These are phyloP conservation scores for Schizothecium vesticola DNA, from an alignment of 495 filamentous ascomycete species.

Conservation along the genomic window DNA sequence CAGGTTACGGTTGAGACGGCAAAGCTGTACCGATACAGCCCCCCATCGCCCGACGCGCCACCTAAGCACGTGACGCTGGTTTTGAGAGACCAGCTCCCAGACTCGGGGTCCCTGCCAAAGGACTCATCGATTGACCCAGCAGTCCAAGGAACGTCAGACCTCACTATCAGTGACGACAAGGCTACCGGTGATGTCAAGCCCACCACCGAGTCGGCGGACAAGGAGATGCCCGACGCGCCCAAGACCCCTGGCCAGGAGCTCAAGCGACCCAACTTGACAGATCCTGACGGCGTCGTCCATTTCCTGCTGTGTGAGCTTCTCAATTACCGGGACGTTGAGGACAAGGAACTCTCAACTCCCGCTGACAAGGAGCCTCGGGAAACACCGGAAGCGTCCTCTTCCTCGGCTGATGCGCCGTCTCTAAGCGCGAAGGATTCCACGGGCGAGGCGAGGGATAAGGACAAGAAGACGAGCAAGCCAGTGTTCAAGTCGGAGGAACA, in stretches of 20 bases:
- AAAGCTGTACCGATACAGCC: slow-evolving; percentile 59
- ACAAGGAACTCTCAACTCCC: slow-evolving; percentile 54
- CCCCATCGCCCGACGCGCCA: slow-evolving; percentile 43
- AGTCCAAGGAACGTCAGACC: slow-evolving; percentile 52
- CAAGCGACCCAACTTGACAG: slow-evolving; percentile 82
- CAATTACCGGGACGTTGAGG: slow-evolving; percentile 86
- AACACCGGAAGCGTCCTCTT: slow-evolving; percentile 17
- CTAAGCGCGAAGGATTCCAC: slow-evolving; percentile 21
- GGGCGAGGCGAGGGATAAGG: slow-evolving; percentile 34
- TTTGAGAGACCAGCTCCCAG: slow-evolving; percentile 30
- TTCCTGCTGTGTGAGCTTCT: slow-evolving; percentile 92
- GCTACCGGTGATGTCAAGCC: slow-evolving; percentile 50
- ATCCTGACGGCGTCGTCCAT: slow-evolving; percentile 92
- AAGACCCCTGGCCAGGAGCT: slow-evolving; percentile 55
- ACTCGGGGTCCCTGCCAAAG: slow-evolving; percentile 28
- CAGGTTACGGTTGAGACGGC: slow-evolving; percentile 85
- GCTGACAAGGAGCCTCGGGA: slow-evolving; percentile 48
- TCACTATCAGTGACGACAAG: slow-evolving; percentile 49
- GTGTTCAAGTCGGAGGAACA: slow-evolving; percentile 89
- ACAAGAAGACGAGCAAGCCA: slow-evolving; percentile 67
- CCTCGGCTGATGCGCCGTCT: slow-evolving; percentile 21
- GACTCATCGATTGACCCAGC: slow-evolving; percentile 36
- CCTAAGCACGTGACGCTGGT: slow-evolving; percentile 30
- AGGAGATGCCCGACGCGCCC: slow-evolving; percentile 53
- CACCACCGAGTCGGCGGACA: slow-evolving; percentile 46